Conservation (phyloP, 306 rosid genomes). For the Urtica urens region DNA sequence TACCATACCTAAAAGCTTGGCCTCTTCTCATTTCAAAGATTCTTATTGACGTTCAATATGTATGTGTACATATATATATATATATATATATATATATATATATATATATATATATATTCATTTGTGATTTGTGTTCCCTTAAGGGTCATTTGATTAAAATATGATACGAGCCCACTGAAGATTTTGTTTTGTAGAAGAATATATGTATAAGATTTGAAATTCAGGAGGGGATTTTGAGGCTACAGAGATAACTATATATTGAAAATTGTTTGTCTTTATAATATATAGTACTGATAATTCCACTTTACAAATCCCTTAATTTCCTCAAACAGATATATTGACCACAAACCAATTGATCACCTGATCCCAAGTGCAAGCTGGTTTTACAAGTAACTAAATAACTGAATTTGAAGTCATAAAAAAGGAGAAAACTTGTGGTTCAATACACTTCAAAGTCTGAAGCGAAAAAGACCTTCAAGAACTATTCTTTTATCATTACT, state of each 20-base stretch:
- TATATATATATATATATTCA: not conserved
- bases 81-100: not conserved
- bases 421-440: too few species aligned
- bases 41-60: constrained; percentile 15
- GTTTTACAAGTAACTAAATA: too few species aligned
- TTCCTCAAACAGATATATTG: constrained; percentile 4
- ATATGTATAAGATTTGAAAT: constrained; percentile 11
- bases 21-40: constrained; percentile 26
- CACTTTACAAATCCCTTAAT: constrained; percentile 3
- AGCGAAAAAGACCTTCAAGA: too few species aligned
- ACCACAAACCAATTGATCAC: too few species aligned
- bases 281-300: constrained; percentile 4
- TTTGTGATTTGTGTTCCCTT: not conserved
- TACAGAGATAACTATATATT: not conserved
- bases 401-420: too few species aligned
- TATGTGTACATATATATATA: not conserved
- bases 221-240: not conserved
- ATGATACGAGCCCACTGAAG: constrained; percentile 12
- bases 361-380: too few species aligned
- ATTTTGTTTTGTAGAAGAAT: constrained; percentile 8
- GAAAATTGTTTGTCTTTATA: constrained; percentile 1
- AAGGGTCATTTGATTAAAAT: not conserved
- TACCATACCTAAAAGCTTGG: constrained; percentile 19
- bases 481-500: too few species aligned
- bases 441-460: too few species aligned